Conservation (phyloP, 768 basidiomycete genomes). For the Pleurotus cornucopiae region DNA sequence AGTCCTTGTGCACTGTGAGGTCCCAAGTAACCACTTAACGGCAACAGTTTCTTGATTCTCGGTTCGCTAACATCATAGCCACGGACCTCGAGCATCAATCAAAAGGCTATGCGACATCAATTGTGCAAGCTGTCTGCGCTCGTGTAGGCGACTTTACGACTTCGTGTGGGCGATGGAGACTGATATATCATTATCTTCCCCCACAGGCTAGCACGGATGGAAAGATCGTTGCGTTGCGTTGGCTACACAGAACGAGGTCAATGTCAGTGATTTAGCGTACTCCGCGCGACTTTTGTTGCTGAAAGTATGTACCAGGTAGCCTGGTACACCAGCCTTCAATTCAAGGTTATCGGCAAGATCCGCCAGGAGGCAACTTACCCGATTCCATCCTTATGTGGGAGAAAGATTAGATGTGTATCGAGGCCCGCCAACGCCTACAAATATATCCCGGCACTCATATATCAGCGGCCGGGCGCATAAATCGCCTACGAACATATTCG, state of each 20-base stretch:
- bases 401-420: background rate
- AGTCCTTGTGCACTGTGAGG: background rate
- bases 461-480: too few species aligned
- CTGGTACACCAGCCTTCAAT: background rate
- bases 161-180: background rate
- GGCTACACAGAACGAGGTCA: background rate
- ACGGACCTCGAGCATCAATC: constrained; percentile 10
- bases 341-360: background rate
- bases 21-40: background rate
- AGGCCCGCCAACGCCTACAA: too few species aligned
- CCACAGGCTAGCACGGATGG: background rate
- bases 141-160: background rate
- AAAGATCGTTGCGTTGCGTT: background rate
- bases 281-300: background rate
- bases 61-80: constrained; percentile 4
- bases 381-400: background rate
- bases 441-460: too few species aligned
- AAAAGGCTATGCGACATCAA: constrained; percentile 7
- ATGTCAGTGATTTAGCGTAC: background rate
- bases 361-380: background rate
- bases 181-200: background rate
- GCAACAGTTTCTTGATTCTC: background rate
- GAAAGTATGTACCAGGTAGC: background rate
- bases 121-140: background rate
- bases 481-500: too few species aligned